phyloP scores from a whole-genome alignment of 1,284 basidiomycete genomes.

The Austroboletus rostrupii region DNA sequence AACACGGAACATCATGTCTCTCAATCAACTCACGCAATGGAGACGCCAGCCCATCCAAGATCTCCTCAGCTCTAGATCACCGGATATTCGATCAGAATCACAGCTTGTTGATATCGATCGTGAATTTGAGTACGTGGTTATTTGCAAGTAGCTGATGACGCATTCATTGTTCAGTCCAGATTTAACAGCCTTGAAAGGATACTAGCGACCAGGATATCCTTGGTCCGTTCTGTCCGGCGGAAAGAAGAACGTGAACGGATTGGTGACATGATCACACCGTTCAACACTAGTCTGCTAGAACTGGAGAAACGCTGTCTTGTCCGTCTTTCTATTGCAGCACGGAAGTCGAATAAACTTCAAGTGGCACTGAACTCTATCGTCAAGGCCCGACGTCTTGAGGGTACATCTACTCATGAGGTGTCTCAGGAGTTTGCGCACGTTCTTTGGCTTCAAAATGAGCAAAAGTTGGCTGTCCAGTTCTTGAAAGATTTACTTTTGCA shows the following conservation, averaged over 20 bases:
- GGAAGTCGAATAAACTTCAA: constrained; percentile 68
- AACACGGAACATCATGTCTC: constrained; percentile 69
- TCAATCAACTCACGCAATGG: constrained; percentile 71
- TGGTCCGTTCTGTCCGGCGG: constrained; percentile 67
- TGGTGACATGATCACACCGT: constrained; percentile 60
- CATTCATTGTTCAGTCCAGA: constrained; percentile 41
- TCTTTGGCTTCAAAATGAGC: constrained; percentile 86
- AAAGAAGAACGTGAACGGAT: constrained; percentile 70
- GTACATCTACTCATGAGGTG: constrained; percentile 47
- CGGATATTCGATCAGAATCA: constrained; percentile 35
- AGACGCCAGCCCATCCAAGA: constrained; percentile 37
- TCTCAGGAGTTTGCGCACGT: constrained; percentile 84
- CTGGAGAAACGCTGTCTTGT: constrained; percentile 74
- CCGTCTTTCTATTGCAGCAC: constrained; percentile 70
- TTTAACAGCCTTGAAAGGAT: constrained; percentile 77
- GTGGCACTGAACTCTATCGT: constrained; percentile 85
- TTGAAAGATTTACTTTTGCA: constrained; percentile 44
- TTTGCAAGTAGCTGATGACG: background rate
- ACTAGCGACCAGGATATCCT: constrained; percentile 77
- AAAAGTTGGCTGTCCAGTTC: constrained; percentile 77
- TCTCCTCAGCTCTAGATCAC: constrained; percentile 33
- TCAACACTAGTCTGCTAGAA: constrained; percentile 49
- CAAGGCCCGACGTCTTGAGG: constrained; percentile 66
- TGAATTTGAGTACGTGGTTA: constrained; percentile 62
- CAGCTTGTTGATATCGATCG: constrained; percentile 47